Conservation (phyloP, 371 early-diverging fungal genomes). For the Syncephalastrum racemosum region DNA sequence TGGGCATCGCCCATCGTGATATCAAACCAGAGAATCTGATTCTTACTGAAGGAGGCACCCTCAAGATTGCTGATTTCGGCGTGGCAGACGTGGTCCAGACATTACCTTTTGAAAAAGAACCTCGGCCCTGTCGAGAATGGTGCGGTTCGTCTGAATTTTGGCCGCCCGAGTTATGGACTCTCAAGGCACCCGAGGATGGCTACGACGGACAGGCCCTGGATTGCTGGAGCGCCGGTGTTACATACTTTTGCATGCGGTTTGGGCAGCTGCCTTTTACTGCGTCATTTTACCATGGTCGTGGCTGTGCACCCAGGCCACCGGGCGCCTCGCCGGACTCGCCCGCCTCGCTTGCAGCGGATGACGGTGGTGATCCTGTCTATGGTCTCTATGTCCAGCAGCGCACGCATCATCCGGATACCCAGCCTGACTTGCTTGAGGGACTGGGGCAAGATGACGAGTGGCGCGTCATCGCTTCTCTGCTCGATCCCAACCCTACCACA, state of each 20-base stretch:
- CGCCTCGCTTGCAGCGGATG: slow-evolving; percentile 30
- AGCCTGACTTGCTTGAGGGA: slow-evolving; percentile 4
- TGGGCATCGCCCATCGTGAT: slow-evolving; percentile 87
- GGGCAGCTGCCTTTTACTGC: slow-evolving; percentile 62
- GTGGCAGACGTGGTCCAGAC: slow-evolving; percentile 89
- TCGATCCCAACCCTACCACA: slow-evolving; percentile 69
- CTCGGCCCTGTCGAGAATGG: slow-evolving; percentile 72
- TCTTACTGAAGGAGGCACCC: slow-evolving; percentile 68
- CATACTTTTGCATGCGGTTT: slow-evolving; percentile 79
- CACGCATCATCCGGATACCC: neutral
- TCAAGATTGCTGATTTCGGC: slow-evolving; percentile 98
- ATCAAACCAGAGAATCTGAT: slow-evolving; percentile 92
- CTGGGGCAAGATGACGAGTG: slow-evolving; percentile 24
- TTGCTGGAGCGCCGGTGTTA: slow-evolving; percentile 82
- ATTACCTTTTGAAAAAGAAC: slow-evolving; percentile 63
- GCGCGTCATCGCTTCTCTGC: slow-evolving; percentile 41
- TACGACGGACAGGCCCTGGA: slow-evolving; percentile 82
- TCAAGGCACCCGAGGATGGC: slow-evolving; percentile 43
- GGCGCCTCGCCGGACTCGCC: slow-evolving; percentile 30
- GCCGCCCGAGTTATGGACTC: slow-evolving; percentile 73
- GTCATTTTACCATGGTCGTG: slow-evolving; percentile 30
- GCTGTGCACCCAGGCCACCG: slow-evolving; percentile 16
- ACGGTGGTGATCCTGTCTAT: slow-evolving; percentile 33
- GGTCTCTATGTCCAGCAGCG: slow-evolving; percentile 27
- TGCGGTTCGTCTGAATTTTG: slow-evolving; percentile 90